Base-by-base conservation (phyloP, 2,329 filamentous ascomycete genomes). In the Fusarium tricinctum region DNA sequence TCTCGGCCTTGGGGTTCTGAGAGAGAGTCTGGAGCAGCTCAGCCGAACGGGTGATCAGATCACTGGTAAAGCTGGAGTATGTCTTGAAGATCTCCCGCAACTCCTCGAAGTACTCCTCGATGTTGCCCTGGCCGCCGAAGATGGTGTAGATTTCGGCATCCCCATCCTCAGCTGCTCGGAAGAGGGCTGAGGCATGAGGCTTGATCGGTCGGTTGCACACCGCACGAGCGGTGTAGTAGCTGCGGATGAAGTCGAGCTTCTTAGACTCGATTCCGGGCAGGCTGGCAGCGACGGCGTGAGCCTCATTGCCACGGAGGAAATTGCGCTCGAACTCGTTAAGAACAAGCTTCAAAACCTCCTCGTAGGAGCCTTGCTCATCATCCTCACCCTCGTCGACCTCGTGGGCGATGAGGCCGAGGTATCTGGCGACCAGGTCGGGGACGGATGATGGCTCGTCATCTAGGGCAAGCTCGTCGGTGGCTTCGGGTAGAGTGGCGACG, bases 31-130 rank as follows among this genome's bases (percentile, higher is more conserved):
- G 93, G n/a, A 99, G 87, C 55, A 97, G 89, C 76, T 97, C 91
- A 15, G 96, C 94, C 9, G 94, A 91, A 23, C 89, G 87, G 28
- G 87, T 86, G 75, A 99, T 87, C 69, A 98, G 89, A 70, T 97
- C 93, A 72, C 93, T 91, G 7, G 97, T 89, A 72, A 99, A 97
- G 28, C 92, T 92, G 14, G 92, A 91, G 81, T 99, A 99, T 62
- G 94, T 97, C 74, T 86, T 89, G 83, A 95, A 95, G 60, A 98
- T 88, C 79, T 97, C 92, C 58, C 96, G 90, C 66, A 99, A 88
- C 83, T 99, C 96, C 73, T 99, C 95, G 76, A 99, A 99, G 82
- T 99, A 99, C 82, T 99, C 97, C 81, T 99, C 95, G 69, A 99
- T 98, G 81, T 99, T 99, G 74, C 96, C 96, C 80, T 99, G 96